Percentiles rank a stretch among this genome's conserved stretches.
Evolutionary conservation across 257 asterid genomes (phyloP).

Genomic region (Voacanga thouarsii): DNA sequence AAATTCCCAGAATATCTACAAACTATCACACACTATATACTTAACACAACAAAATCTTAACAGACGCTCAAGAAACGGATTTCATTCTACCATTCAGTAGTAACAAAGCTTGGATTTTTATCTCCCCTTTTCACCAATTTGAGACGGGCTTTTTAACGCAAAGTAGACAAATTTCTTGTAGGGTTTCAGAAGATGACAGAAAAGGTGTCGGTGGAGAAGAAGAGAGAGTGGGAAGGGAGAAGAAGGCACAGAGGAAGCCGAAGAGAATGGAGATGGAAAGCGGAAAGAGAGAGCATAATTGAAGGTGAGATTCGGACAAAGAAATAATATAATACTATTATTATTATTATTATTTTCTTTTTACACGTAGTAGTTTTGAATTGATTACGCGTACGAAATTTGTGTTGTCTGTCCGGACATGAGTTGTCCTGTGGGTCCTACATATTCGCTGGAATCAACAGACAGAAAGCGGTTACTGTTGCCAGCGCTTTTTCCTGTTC

Average conservation of each 20-base stretch:
- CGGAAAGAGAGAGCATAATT: conserved; percentile 5
- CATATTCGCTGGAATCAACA: not conserved
- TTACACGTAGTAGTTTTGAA: not conserved
- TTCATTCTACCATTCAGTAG: not conserved
- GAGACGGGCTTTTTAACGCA: not conserved
- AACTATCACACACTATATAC: not conserved
- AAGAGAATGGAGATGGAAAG: conserved; percentile 2
- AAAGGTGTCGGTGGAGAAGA: conserved; percentile 29
- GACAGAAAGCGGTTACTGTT: not conserved
- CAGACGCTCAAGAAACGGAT: not conserved
- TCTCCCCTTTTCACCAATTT: not conserved
- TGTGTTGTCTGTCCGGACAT: not conserved
- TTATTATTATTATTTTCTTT: not conserved
- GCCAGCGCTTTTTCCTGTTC: not conserved
- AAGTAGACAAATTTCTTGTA: not conserved
- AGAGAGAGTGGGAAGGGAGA: not conserved
- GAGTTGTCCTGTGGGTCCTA: not conserved
- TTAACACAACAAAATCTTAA: not conserved
- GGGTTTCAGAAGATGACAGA: not conserved
- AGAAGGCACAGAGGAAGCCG: conserved; percentile 2
- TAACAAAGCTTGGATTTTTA: conserved; percentile 6
- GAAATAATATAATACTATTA: not conserved
- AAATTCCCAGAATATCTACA: not conserved
- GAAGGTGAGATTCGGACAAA: conserved; percentile 9
- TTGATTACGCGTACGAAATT: not conserved